phyloP scores from a whole-genome alignment of 2,329 filamentous ascomycete species.

The Colletotrichum musae region DNA sequence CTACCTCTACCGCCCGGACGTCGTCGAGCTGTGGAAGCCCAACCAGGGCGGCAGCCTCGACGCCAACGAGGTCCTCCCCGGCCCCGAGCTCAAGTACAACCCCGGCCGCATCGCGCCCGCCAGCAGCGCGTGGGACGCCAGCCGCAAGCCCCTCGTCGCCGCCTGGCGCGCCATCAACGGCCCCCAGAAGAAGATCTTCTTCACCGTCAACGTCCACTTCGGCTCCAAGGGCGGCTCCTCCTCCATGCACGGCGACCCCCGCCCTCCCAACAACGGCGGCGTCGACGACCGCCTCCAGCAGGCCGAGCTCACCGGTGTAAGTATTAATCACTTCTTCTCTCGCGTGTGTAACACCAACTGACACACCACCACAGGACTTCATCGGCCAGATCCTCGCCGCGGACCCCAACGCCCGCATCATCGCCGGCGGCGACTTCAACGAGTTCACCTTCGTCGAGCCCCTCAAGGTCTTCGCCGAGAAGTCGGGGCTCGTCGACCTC shows the following conservation, averaged over 20 bases:
- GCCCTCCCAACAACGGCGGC: constrained; percentile 77
- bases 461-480: constrained; percentile 65
- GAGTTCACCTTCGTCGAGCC: constrained; percentile 77
- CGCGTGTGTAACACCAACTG: constrained; percentile 21
- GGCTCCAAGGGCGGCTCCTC: constrained; percentile 76
- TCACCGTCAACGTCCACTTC: constrained; percentile 81
- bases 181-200: constrained; percentile 68
- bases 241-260: constrained; percentile 74
- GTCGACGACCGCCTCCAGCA: constrained; percentile 71
- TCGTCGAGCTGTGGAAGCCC: constrained; percentile 71
- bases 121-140: constrained; percentile 71
- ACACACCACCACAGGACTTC: constrained; percentile 59
- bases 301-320: constrained; percentile 69
- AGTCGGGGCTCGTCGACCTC: constrained; percentile 72
- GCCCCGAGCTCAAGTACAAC: constrained; percentile 75
- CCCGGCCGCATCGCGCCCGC: constrained; percentile 76
- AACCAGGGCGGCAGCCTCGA: constrained; percentile 69
- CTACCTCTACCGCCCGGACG: constrained; percentile 76
- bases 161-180: constrained; percentile 73
- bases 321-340: constrained; percentile 44
- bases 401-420: constrained; percentile 70
- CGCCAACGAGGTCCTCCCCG: constrained; percentile 70
- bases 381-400: constrained; percentile 69
- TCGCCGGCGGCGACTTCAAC: constrained; percentile 80
- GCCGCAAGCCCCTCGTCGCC: constrained; percentile 78